Base-by-base conservation (phyloP, 805 yeast genomes). In the Candida rishiriensis region DNA sequence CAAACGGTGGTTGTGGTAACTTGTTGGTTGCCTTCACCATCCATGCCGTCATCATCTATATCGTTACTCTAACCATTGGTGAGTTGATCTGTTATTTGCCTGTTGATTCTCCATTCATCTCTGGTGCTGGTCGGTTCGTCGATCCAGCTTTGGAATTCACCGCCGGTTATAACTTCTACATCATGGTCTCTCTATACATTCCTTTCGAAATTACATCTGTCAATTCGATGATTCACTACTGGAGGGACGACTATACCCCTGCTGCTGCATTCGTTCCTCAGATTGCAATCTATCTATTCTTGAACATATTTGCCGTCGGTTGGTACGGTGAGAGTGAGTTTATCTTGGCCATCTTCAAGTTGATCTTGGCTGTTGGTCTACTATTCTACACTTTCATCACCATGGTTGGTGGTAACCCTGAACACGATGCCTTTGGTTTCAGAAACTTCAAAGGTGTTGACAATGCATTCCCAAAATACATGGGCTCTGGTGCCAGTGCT, bases 351-450 rank as follows among this genome's bases (percentile, higher is more conserved):
- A 69, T 86, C 28, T 83, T 86, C 39, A 88, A 88, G 57, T 77
- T 88, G 44, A 50, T 86, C 5, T 69, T 88, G 39, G 88, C 90
- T 12, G 60, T 82, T n/a, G 95, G 93, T 2, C 69, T 88, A 38
- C 74, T 88, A 47, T 55, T 83, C 26, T 88, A 84, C 63, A 85
- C 93, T 1, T 83, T 88, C 53, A 60, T 86, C 42, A 81, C 89
- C 6, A 88, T 87, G 95, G 78, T 84, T 32, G 96, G 96, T 29
- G 96, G 95, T 26, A 88, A 87, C 60, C 95, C 95, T 1, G 59
- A 72, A 38, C 81, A 79, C 14, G 78, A 76, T 37, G 59, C 57
- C 1, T 60, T 48, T 40, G 63, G 65, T 8, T 60, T 60, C 42
- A 49, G 54, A 34, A 60, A 60, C 38, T 59, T 56, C 14, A 48